phyloP scores from a whole-genome alignment of 495 filamentous ascomycete genomes.

The Aspergillus haitiensis region DNA sequence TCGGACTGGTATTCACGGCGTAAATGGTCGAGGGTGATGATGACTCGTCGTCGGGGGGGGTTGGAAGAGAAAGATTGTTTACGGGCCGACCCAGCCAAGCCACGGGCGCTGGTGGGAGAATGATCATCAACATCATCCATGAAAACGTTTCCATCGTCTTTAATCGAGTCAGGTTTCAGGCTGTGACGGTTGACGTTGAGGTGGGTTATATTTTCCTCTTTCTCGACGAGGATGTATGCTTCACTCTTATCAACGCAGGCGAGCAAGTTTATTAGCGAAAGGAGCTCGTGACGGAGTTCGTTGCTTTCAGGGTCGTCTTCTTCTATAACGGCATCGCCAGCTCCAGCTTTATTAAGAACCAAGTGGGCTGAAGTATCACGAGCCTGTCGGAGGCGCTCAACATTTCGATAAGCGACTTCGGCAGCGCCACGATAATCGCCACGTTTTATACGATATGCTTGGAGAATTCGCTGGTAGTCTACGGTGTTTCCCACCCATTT shows the following conservation, averaged over 20 bases:
- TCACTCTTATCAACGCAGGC: conserved; percentile 79
- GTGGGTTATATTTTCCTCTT: conserved; percentile 27
- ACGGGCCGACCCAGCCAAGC: conserved; percentile 25
- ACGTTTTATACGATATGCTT: conserved; percentile 81
- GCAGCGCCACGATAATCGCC: conserved; percentile 88
- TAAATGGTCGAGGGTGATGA: conserved; percentile 82
- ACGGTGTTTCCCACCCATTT: conserved; percentile 35
- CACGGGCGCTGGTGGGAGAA: conserved; percentile 17
- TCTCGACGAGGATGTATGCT: conserved; percentile 66
- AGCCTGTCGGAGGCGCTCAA: conserved; percentile 58
- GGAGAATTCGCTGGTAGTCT: conserved; percentile 77
- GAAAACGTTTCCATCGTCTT: conserved; percentile 45
- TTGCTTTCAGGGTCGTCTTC: conserved; percentile 55
- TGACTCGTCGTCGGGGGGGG: conserved; percentile 37
- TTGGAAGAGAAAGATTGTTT: conserved; percentile 25
- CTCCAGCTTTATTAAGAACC: conserved; percentile 34
- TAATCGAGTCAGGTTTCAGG: conserved; percentile 28
- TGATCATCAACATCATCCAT: conserved; percentile 38
- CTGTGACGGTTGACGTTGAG: conserved; percentile 21
- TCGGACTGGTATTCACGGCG: conserved; percentile 83
- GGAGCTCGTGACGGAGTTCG: conserved; percentile 61
- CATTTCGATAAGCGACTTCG: conserved; percentile 64
- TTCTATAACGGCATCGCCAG: conserved; percentile 52
- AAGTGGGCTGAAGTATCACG: conserved; percentile 49
- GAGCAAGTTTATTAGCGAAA: conserved; percentile 85